Evolutionary conservation across 202 grass and related monocot genomes (phyloP).

Genomic region (Setaria viridis): DNA sequence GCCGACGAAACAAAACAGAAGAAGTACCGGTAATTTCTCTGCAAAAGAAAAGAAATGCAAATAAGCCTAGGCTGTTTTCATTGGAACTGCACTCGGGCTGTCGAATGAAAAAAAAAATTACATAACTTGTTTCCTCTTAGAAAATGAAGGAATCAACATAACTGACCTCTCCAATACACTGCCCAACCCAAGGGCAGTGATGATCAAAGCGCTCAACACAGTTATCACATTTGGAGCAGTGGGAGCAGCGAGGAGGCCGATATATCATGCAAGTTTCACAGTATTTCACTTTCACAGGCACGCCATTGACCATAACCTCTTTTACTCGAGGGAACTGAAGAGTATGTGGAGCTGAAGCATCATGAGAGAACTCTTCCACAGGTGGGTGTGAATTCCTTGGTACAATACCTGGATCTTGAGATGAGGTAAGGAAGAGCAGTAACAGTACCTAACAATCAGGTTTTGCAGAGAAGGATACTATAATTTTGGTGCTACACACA

Average conservation of each 20-base stretch:
- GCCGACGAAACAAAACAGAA: slow-evolving; percentile 80
- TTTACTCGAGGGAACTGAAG: slow-evolving; percentile 66
- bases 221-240: slow-evolving; percentile 89
- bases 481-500: slow-evolving; percentile 45
- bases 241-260: slow-evolving; percentile 78
- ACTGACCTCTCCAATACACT: slow-evolving; percentile 91
- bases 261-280: slow-evolving; percentile 97
- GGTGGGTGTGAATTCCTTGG: slow-evolving; percentile 81
- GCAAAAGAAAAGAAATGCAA: slow-evolving; percentile 40
- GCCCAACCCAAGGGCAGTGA: slow-evolving; percentile 92
- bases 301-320: slow-evolving; percentile 64
- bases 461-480: slow-evolving; percentile 49
- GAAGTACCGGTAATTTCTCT: slow-evolving; percentile 88
- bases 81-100: slow-evolving; percentile 23
- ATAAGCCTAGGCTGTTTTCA: slow-evolving; percentile 36
- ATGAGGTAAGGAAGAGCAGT: slow-evolving; percentile 86
- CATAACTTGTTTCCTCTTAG: slow-evolving; percentile 30
- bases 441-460: slow-evolving; percentile 77
- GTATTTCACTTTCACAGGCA: slow-evolving; percentile 77
- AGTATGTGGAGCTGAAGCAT: slow-evolving; percentile 58
- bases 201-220: slow-evolving; percentile 96
- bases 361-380: slow-evolving; percentile 73
- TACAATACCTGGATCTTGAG: slow-evolving; percentile 89
- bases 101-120: slow-evolving; percentile 18
- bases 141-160: slow-evolving; percentile 25